Percentiles rank a stretch among this genome's conserved stretches.
These are phyloP conservation scores for Spathaspora hagerdaliae DNA, from an alignment of 805 yeast genomes.

Conservation along the genomic window DNA sequence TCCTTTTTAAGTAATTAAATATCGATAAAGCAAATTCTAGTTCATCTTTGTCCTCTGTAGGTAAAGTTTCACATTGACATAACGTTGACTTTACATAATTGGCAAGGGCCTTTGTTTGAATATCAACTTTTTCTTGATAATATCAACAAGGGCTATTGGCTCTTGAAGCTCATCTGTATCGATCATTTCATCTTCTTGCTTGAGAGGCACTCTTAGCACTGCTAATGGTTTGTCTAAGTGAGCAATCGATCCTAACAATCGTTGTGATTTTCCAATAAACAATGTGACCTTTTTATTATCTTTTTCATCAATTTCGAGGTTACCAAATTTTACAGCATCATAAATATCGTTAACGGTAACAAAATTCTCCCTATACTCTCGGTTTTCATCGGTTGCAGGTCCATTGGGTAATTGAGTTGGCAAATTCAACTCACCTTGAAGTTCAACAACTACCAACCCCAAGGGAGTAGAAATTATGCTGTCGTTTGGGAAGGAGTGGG, in stretches of 20 bases:
- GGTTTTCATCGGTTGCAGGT: constrained; percentile 15
- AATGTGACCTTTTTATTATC: constrained; percentile 47
- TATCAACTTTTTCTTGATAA: constrained; percentile 54
- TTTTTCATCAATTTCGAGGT: constrained; percentile 40
- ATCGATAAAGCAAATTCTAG: neutral
- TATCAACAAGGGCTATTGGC: constrained; percentile 51
- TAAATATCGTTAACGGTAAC: constrained; percentile 27
- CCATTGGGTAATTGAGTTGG: constrained; percentile 32
- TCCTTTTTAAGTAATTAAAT: too few relatives aligned
- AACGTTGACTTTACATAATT: constrained; percentile 49
- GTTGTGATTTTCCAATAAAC: constrained; percentile 64
- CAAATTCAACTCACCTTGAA: constrained; percentile 67
- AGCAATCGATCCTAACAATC: constrained; percentile 59
- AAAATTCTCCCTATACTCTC: constrained; percentile 31
- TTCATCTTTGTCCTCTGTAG: neutral
- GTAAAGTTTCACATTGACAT: too few relatives aligned
- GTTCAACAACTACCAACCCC: constrained; percentile 62
- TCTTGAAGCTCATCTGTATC: constrained; percentile 12
- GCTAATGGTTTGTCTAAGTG: constrained; percentile 64
- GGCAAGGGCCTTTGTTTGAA: constrained; percentile 74
- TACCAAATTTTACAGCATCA: constrained; percentile 52
- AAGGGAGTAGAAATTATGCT: constrained; percentile 44
- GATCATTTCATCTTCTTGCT: constrained; percentile 12
- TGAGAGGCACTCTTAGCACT: constrained; percentile 43
- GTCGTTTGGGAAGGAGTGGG: neutral